Evolutionary conservation across 345 rosid species (phyloP).

Genomic region (Populus tremula): DNA sequence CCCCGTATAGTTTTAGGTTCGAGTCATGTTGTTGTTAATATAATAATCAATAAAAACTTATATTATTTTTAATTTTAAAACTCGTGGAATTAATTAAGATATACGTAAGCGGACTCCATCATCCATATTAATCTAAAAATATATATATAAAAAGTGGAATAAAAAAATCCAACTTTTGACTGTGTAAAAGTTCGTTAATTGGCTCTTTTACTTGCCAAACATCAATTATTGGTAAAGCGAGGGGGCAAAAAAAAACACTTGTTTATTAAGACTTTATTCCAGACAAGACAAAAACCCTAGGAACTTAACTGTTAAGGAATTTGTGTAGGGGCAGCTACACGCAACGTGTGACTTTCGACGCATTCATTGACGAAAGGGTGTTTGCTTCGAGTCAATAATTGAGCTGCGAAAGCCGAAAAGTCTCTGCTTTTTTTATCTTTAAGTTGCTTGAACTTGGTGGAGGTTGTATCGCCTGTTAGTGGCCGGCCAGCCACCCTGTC

Average conservation of each 20-base stretch:
- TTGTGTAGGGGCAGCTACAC: no score
- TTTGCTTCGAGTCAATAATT: not conserved
- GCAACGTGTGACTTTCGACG: not conserved
- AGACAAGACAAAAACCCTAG: not conserved
- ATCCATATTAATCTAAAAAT: rapidly evolving
- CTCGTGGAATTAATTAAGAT: rapidly evolving
- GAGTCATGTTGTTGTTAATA: rapidly evolving
- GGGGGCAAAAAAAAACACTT: not conserved
- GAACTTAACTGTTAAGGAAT: not conserved
- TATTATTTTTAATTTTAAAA: rapidly evolving
- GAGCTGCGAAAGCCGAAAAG: not conserved
- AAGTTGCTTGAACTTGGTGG: no score
- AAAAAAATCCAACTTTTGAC: no score
- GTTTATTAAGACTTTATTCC: no score
- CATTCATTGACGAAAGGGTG: not conserved
- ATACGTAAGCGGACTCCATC: rapidly evolving
- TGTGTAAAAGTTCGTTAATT: no score
- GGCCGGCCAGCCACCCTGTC: no score
- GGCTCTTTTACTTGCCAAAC: not conserved
- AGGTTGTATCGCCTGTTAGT: not conserved
- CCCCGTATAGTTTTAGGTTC: rapidly evolving
- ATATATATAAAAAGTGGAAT: no score
- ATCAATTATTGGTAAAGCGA: not conserved
- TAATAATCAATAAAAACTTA: rapidly evolving
- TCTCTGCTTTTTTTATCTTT: not conserved